phyloP scores from a whole-genome alignment of 192 early-diverging fungal genomes.

The Thamnidium elegans region DNA sequence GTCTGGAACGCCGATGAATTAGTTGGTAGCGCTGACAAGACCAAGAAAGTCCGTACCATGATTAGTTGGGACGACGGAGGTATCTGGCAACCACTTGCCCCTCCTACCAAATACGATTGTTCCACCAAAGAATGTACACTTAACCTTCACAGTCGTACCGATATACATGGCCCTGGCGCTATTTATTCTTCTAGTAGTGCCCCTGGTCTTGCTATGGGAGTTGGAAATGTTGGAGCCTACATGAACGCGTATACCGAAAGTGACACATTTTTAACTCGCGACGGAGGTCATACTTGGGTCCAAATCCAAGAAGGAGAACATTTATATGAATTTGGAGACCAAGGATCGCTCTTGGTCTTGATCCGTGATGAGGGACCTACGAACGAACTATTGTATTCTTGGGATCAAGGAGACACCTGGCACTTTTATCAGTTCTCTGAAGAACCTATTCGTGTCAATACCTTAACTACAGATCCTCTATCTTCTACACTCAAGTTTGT shows the following conservation, averaged over 20 bases:
- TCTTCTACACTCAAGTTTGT: slow-evolving; percentile 71
- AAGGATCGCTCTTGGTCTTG: slow-evolving; percentile 81
- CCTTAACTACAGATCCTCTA: slow-evolving; percentile 61
- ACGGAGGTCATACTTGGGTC: slow-evolving; percentile 84
- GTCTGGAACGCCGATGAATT: slow-evolving; percentile 72
- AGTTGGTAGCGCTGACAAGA: slow-evolving; percentile 42
- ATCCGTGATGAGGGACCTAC: slow-evolving; percentile 72
- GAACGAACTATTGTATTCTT: slow-evolving; percentile 66
- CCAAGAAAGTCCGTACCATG: slow-evolving; percentile 67
- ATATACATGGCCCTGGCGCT: slow-evolving; percentile 52
- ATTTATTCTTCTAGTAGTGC: slow-evolving; percentile 70
- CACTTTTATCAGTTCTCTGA: slow-evolving; percentile 56
- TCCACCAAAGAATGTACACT: slow-evolving; percentile 57
- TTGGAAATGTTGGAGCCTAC: slow-evolving; percentile 79
- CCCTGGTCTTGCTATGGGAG: slow-evolving; percentile 83
- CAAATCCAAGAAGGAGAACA: slow-evolving; percentile 64
- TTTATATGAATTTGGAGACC: slow-evolving; percentile 87
- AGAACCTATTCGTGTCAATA: slow-evolving; percentile 54
- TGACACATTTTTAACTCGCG: slow-evolving; percentile 77
- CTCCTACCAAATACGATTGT: slow-evolving; percentile 44
- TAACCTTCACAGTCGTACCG: slow-evolving; percentile 79
- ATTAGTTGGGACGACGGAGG: slow-evolving; percentile 91
- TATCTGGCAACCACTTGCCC: slow-evolving; percentile 60
- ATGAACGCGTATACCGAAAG: slow-evolving; percentile 59
- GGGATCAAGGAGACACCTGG: slow-evolving; percentile 81